Conservation (phyloP, 2,329 filamentous ascomycete species). For the Ceratocystis destructans region DNA sequence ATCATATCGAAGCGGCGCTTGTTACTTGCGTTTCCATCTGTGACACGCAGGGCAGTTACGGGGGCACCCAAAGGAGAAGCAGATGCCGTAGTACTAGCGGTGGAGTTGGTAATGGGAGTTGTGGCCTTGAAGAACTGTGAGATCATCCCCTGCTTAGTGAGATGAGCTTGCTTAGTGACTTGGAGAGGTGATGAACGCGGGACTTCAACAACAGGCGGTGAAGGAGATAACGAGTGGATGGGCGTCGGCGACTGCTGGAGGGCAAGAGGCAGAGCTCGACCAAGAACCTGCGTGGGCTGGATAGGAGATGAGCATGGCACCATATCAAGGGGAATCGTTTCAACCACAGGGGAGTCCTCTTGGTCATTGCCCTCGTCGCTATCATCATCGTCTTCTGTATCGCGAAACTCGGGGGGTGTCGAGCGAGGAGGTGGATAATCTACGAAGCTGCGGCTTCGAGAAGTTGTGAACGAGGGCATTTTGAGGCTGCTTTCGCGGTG, state of each 20-base stretch:
- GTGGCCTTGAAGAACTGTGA: constrained; percentile 22
- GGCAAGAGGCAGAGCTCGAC: constrained; percentile 9
- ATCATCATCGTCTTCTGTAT: neutral
- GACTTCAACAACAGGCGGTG: constrained; percentile 51
- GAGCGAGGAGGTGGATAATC: neutral
- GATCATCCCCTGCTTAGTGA: constrained; percentile 27
- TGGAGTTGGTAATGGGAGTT: constrained; percentile 23
- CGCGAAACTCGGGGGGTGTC: constrained; percentile 9
- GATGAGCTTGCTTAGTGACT: neutral
- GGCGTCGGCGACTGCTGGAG: constrained; percentile 19
- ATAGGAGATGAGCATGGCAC: constrained; percentile 32
- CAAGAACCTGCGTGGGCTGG: constrained; percentile 36
- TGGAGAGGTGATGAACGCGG: constrained; percentile 67
- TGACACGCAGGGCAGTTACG: neutral
- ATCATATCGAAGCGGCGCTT: constrained; percentile 20
- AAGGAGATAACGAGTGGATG: constrained; percentile 30
- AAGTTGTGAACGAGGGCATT: neutral
- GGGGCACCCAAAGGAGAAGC: neutral
- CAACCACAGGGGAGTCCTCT: constrained; percentile 26
- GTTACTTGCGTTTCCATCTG: constrained; percentile 6
- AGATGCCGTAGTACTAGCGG: constrained; percentile 17
- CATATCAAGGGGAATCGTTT: constrained; percentile 23
- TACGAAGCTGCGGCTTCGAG: neutral
- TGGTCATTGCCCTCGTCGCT: constrained; percentile 11
- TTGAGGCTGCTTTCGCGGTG: neutral